Evolutionary conservation across 2,329 filamentous ascomycete species (phyloP), one percentile per base, ranked within the genome.

Genomic region (Gliomastix tumulicola): DNA sequence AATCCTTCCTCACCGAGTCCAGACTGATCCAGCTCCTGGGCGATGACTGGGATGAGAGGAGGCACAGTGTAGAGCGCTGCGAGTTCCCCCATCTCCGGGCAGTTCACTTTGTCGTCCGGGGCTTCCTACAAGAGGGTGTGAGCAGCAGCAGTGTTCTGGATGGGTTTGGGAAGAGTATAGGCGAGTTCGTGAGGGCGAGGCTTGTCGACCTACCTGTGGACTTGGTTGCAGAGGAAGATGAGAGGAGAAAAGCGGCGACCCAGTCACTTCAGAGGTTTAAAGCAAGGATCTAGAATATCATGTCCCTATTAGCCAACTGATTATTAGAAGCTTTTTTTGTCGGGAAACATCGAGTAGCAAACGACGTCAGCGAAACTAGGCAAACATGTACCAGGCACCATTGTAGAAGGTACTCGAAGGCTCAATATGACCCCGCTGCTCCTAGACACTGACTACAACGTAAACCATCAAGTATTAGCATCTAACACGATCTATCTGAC

Each of bases 81-180:
- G 68, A 71, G 49, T 67, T 71, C 35, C 51, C 57, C 2, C 42
- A 54, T 12, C 47, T 71, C 1, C 45, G 49, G 30, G 62, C 63
- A 1, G 59, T 71, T 12, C 60, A 72, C 41, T 68, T 68, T 45
- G 62, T 69, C 6, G 50, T 71, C 5, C 65, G 63, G 39, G 66
- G 64, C 3, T 57, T 65, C 16, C 42, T 70, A 10, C 62, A 64
- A 3, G 49, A 58, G 3, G 62, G 62, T 1, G 65, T 74, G 2
- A 72, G 68, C 44, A 68, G 66, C 39, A 68, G 60, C 17, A 60
- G 56, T 22, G 48, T 63, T 18, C 39, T 75, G 16, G 70, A 74
- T 49, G 57, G 60, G 3, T 62, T 74, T 44, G 71, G 62, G 3
- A 75, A 75, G 47, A 68, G 68, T 1, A 64, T 74, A 45, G 66